A percentile compares a stretch with the other conserved stretches of the same genome.
Conservation (phyloP, 306 rosid species). For the Castanea crenata region DNA sequence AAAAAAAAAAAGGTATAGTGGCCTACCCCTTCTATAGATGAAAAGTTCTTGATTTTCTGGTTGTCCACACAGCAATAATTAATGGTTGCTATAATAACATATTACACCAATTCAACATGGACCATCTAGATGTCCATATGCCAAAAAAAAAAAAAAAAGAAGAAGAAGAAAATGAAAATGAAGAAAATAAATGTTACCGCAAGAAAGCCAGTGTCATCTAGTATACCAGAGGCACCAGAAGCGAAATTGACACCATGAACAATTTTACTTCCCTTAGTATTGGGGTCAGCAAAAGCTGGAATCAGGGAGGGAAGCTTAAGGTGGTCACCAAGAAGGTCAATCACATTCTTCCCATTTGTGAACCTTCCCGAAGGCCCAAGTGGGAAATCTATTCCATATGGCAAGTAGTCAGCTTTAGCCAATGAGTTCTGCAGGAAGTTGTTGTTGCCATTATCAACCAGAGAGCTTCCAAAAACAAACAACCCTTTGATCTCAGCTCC, state of each 20-base stretch:
- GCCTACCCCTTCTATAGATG: too few relatives aligned
- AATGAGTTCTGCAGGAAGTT: conserved; percentile 31
- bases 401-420: conserved; percentile 45
- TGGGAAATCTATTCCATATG: conserved; percentile 49
- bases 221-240: conserved; percentile 54
- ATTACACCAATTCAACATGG: too few relatives aligned
- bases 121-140: too few relatives aligned
- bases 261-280: conserved; percentile 30
- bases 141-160: not conserved
- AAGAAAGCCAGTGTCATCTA: conserved; percentile 40
- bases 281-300: conserved; percentile 41
- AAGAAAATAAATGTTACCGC: conserved; percentile 24
- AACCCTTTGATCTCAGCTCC: conserved; percentile 27
- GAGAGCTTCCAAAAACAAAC: conserved; percentile 57
- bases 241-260: conserved; percentile 47
- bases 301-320: conserved; percentile 36
- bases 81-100: too few relatives aligned
- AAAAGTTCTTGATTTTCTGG: too few relatives aligned
- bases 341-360: conserved; percentile 48
- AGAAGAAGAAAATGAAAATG: not conserved
- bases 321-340: conserved; percentile 39
- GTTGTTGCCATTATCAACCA: conserved; percentile 56
- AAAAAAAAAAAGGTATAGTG: too few relatives aligned
- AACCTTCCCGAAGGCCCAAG: conserved; percentile 47
- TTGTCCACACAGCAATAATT: too few relatives aligned